phyloP scores from a whole-genome alignment of 352 stramenopile species.

The Globisporangium abappressorium region DNA sequence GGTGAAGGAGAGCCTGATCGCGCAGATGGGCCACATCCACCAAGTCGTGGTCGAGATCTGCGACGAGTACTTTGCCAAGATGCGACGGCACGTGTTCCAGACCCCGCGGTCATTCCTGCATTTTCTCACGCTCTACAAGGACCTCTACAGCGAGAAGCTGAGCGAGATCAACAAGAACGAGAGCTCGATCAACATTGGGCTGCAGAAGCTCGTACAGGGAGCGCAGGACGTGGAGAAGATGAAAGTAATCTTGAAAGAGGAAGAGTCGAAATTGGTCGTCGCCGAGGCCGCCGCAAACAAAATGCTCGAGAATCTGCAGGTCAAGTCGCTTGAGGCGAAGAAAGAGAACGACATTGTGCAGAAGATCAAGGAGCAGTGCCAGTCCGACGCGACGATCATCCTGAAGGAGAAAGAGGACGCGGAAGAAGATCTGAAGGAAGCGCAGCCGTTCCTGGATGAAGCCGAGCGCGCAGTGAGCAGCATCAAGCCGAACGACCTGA shows the following conservation, averaged over 20 bases:
- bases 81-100: slow-evolving; percentile 84
- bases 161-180: slow-evolving; percentile 77
- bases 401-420: slow-evolving; percentile 81
- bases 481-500: slow-evolving; percentile 90
- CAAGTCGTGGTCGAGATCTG: slow-evolving; percentile 71
- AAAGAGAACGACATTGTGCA: slow-evolving; percentile 88
- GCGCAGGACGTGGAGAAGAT: slow-evolving; percentile 89
- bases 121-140: slow-evolving; percentile 80
- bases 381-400: slow-evolving; percentile 76
- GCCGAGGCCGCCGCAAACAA: slow-evolving; percentile 81
- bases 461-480: slow-evolving; percentile 80
- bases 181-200: slow-evolving; percentile 77
- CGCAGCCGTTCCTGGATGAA: slow-evolving; percentile 90
- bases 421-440: slow-evolving; percentile 87
- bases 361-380: slow-evolving; percentile 86
- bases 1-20: slow-evolving; percentile 62
- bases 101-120: slow-evolving; percentile 88
- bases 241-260: slow-evolving; percentile 85
- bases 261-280: slow-evolving; percentile 84
- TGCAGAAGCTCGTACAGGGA: slow-evolving; percentile 87
- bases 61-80: slow-evolving; percentile 70
- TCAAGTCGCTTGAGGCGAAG: slow-evolving; percentile 85
- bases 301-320: slow-evolving; percentile 76
- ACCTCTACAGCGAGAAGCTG: slow-evolving; percentile 74
- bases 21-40: slow-evolving; percentile 75